phyloP scores from a whole-genome alignment of 2,329 filamentous ascomycete species.

The Colletotrichum sp. region DNA sequence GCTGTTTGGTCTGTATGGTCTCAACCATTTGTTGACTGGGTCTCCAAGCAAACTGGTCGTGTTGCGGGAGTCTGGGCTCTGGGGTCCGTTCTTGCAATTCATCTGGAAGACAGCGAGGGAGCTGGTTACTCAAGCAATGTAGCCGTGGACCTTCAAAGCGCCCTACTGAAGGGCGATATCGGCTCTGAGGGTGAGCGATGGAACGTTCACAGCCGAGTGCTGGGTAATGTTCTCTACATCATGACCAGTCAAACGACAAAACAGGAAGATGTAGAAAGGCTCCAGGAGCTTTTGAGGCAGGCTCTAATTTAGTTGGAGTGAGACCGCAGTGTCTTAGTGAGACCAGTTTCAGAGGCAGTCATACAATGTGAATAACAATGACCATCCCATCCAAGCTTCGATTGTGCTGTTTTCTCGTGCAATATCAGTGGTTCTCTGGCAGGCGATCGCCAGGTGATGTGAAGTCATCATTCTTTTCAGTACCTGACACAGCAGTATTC shows the following conservation, averaged over 20 bases:
- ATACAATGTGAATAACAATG: too few species aligned
- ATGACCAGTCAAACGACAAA: slow-evolving; percentile 58
- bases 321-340: too few species aligned
- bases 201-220: slow-evolving; percentile 58
- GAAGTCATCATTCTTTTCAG: too few species aligned
- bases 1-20: slow-evolving; percentile 76
- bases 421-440: too few species aligned
- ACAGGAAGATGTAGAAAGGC: slow-evolving; percentile 21
- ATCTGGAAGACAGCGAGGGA: slow-evolving; percentile 45
- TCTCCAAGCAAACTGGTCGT: slow-evolving; percentile 58
- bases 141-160: slow-evolving; percentile 45
- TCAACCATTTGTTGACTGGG: slow-evolving; percentile 56
- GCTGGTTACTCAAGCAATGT: slow-evolving; percentile 53
- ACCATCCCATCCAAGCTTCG: too few species aligned
- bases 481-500: too few species aligned
- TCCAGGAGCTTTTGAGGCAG: too few species aligned
- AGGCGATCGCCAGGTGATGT: too few species aligned
- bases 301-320: too few species aligned
- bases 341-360: too few species aligned
- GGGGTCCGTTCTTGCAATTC: slow-evolving; percentile 76
- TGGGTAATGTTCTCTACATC: slow-evolving; percentile 64
- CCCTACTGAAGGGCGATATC: not conserved
- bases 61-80: slow-evolving; percentile 75
- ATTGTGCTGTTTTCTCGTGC: too few species aligned
- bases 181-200: slow-evolving; percentile 30